Conservation (phyloP, 495 filamentous ascomycete species). For the Hypoxylon crocopeplum region DNA sequence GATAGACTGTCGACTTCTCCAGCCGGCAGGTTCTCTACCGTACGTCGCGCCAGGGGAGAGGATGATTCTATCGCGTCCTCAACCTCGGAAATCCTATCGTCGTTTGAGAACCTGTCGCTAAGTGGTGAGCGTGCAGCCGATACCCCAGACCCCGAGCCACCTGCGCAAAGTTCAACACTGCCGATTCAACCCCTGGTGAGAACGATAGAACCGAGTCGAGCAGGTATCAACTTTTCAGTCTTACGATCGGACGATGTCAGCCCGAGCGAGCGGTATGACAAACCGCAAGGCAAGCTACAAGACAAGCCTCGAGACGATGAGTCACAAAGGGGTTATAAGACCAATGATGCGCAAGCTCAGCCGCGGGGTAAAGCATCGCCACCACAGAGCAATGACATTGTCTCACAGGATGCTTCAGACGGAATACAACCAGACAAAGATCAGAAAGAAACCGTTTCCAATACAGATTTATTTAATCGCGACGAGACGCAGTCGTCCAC, state of each 20-base stretch:
- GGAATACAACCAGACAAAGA: constrained; percentile 4
- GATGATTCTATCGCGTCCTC: constrained; percentile 34
- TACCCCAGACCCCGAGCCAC: constrained; percentile 27
- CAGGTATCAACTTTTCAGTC: background rate
- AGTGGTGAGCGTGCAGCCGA: constrained; percentile 40
- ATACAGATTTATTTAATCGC: constrained; percentile 10
- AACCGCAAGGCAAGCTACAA: too few species aligned
- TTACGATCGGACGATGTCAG: background rate
- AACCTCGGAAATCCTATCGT: constrained; percentile 39
- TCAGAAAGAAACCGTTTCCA: constrained; percentile 3
- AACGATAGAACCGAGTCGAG: constrained; percentile 9
- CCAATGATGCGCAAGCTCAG: constrained; percentile 1
- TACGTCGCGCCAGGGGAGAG: constrained; percentile 79
- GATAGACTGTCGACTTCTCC: constrained; percentile 43
- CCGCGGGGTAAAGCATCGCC: background rate
- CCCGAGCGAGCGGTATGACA: too few species aligned
- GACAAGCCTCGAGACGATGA: constrained; percentile 17
- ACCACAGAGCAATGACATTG: constrained; percentile 1
- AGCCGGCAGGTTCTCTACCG: constrained; percentile 76
- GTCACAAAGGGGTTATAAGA: constrained; percentile 15
- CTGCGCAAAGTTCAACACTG: constrained; percentile 23
- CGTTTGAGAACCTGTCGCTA: constrained; percentile 43
- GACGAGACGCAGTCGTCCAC: background rate
- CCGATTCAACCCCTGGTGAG: constrained; percentile 43
- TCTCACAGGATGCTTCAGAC: constrained; percentile 3